Base-by-base conservation (phyloP, 2,329 filamentous ascomycete species). In the Xylariaceae sp. region DNA sequence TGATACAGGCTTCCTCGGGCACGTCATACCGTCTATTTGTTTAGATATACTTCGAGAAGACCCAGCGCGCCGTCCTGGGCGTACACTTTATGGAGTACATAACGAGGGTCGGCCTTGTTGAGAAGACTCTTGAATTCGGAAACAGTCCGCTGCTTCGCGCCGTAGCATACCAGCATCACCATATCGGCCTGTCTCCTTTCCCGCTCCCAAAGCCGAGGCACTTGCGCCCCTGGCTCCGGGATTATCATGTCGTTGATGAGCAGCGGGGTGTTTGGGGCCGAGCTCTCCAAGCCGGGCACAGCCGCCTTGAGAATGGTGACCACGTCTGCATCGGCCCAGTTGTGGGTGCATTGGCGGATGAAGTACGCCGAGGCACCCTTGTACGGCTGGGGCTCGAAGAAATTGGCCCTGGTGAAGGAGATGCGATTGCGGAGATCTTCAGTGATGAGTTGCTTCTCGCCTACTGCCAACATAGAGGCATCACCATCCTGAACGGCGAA, bases 341-440 rank as follows among this genome's bases (percentile, higher is more conserved):
- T 47, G 22, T 60, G 57, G 57, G 53, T 55, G 22, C 59, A 59
- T 40, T 67, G 63, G 21, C 65, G 64, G 8, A 68, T 43, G 1
- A 68, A 41, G 49, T 57, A 66, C 3, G 58, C 60, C 0, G 55
- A 54, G 1, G 51, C 63, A 22, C 60, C 53, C 7, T 9, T 36
- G 1, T 49, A 2, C 2, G 61, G 63, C 53, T 69, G 65, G 0
- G 62, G 60, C 9, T 59, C 40, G 54, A 67, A 68, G 58, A 68
- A 68, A 44, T 55, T 52, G 49, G 63, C 56, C 47, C 63, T 46
- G 18, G 16, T 36, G 34, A 61, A 66, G 0, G 53, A 22, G 3
- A 66, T 44, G 16, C 63, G 62, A 13, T 53, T 55, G 8, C 22
- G 19, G 5, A 61, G 37, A 1, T 50, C 45, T 10, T 44, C n/a